Evolutionary conservation across 768 basidiomycete species (phyloP).

Genomic region (Fomitopsis pulvina): DNA sequence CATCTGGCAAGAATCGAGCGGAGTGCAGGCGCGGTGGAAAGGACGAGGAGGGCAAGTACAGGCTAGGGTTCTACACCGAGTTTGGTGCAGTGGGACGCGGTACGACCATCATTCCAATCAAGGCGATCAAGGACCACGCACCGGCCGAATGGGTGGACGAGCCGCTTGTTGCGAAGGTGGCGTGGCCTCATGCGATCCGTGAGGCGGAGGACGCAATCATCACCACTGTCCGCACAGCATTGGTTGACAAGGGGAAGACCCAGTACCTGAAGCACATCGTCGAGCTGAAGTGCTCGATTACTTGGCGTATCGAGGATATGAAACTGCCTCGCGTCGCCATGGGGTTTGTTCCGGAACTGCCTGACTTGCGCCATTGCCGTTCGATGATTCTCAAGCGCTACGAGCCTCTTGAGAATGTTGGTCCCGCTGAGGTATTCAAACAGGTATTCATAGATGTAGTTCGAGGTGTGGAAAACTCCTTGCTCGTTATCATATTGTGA

Average conservation of each 20-base stretch:
- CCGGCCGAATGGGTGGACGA: background rate
- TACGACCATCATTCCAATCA: background rate
- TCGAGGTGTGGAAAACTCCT: background rate
- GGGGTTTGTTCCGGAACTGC: too few relatives aligned
- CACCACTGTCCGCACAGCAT: background rate
- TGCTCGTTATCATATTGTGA: too few relatives aligned
- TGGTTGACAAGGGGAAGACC: background rate
- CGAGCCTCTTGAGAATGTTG: too few relatives aligned
- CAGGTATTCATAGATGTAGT: constrained; percentile 1
- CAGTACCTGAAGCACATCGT: constrained; percentile 1
- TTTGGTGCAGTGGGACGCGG: too few relatives aligned
- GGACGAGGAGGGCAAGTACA: too few relatives aligned
- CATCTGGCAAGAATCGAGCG: too few relatives aligned
- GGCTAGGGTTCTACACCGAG: too few relatives aligned
- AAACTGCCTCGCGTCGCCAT: background rate
- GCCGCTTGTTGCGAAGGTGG: constrained; percentile 1
- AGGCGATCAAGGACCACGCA: background rate
- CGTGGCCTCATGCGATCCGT: background rate
- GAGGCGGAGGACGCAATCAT: background rate
- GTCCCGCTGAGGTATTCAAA: constrained; percentile 2
- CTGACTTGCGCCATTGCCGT: too few relatives aligned
- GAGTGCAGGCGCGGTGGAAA: too few relatives aligned
- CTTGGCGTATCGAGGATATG: too few relatives aligned
- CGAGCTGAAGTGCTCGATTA: background rate
- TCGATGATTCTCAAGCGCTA: too few relatives aligned